These are phyloP conservation scores for Pinus albicaulis DNA, from an alignment of 75 land plant species.

Conservation along the genomic window DNA sequence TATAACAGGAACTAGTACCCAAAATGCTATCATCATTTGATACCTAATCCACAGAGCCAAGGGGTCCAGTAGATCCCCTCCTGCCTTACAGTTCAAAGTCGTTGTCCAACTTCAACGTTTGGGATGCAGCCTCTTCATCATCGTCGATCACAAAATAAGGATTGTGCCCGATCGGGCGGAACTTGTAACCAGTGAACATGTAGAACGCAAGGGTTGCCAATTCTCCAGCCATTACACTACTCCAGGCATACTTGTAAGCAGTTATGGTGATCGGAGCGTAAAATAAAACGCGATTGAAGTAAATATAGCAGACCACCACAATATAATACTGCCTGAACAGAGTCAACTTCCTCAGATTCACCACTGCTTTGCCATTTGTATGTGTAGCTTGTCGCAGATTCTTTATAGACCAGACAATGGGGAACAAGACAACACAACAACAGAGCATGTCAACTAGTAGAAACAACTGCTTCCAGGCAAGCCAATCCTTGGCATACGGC, in stretches of 20 bases:
- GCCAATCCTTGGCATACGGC: slow-evolving; percentile 56
- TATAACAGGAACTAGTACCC: too few relatives aligned
- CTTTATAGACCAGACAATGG: slow-evolving; percentile 84
- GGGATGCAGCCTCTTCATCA: slow-evolving; percentile 66
- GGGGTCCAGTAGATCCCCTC: too few relatives aligned
- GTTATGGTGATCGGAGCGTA: slow-evolving; percentile 67
- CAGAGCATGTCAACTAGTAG: slow-evolving; percentile 72
- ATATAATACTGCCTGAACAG: slow-evolving; percentile 78
- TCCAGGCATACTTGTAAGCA: slow-evolving; percentile 66
- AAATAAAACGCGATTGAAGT: slow-evolving; percentile 77
- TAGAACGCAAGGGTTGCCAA: slow-evolving; percentile 70
- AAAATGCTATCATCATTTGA: too few relatives aligned
- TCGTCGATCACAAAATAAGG: slow-evolving; percentile 77
- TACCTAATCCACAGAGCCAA: too few relatives aligned
- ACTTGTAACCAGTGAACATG: slow-evolving; percentile 67
- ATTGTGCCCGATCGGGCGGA: slow-evolving; percentile 61
- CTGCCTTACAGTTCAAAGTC: too few relatives aligned
- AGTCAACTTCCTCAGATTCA: slow-evolving; percentile 68
- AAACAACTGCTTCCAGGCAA: slow-evolving; percentile 77
- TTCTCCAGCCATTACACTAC: slow-evolving; percentile 59
- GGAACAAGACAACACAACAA: slow-evolving; percentile 80
- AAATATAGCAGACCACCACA: slow-evolving; percentile 71
- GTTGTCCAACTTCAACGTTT: too few relatives aligned
- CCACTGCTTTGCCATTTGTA: slow-evolving; percentile 77
- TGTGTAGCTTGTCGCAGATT: slow-evolving; percentile 59